These are phyloP conservation scores for Aphanomyces euteiches DNA, from an alignment of 352 stramenopile genomes.

Conservation along the genomic window DNA sequence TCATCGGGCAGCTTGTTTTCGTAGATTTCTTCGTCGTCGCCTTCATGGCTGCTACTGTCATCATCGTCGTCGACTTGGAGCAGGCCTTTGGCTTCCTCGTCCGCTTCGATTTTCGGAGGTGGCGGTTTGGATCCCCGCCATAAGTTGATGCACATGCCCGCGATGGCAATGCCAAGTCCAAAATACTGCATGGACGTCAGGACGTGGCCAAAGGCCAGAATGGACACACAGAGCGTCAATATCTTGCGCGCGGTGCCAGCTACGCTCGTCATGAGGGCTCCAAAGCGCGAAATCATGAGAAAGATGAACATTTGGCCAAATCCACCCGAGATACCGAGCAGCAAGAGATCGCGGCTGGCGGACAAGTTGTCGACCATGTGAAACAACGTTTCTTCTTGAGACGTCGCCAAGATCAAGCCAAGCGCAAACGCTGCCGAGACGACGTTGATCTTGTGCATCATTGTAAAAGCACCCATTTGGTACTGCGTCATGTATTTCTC, in stretches of 20 bases:
- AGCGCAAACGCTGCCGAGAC: constrained; percentile 26
- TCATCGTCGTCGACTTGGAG: neutral
- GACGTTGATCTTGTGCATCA: constrained; percentile 93
- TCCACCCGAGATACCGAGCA: constrained; percentile 23
- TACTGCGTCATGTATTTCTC: constrained; percentile 90
- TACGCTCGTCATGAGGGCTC: constrained; percentile 31
- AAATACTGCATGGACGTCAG: constrained; percentile 30
- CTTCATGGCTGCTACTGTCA: constrained; percentile 2
- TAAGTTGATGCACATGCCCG: constrained; percentile 28
- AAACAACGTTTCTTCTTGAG: neutral
- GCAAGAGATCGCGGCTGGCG: constrained; percentile 9
- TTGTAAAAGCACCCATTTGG: constrained; percentile 85
- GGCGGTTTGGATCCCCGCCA: constrained; percentile 1
- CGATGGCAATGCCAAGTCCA: constrained; percentile 20
- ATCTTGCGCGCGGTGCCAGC: constrained; percentile 29
- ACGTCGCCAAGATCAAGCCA: constrained; percentile 5
- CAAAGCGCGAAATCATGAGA: constrained; percentile 30
- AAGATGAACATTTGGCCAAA: constrained; percentile 33
- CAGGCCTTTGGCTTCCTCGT: neutral
- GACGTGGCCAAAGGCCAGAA: constrained; percentile 29
- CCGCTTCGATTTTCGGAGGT: neutral
- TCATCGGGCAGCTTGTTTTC: constrained; percentile 4
- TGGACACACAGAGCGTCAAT: constrained; percentile 26
- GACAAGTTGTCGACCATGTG: constrained; percentile 4
- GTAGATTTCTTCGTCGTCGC: neutral